Evolutionary conservation across 257 asterid genomes (phyloP).

Genomic region (Solanum dulcamara): DNA sequence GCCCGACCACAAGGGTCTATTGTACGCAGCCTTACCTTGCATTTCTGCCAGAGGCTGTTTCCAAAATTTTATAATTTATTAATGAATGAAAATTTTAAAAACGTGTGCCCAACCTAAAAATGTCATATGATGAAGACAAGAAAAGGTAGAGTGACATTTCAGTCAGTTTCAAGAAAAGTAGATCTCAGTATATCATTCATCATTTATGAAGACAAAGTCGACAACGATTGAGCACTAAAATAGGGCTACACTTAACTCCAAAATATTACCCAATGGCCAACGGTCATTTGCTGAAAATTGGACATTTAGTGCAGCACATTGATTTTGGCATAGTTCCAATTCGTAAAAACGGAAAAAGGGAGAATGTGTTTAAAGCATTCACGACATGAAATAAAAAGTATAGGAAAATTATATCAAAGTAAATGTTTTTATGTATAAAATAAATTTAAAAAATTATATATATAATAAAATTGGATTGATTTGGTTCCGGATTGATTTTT

Average conservation of each 20-base stretch:
- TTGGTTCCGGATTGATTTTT: too few species aligned
- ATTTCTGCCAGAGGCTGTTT: too few species aligned
- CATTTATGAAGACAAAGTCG: not conserved
- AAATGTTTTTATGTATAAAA: too few species aligned
- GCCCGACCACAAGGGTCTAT: too few species aligned
- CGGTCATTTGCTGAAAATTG: not conserved
- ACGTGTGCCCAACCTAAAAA: not conserved
- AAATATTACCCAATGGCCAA: not conserved
- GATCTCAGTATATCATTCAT: not conserved
- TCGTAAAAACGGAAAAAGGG: not conserved
- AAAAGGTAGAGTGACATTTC: not conserved
- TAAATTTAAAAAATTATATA: too few species aligned
- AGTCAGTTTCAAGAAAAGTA: not conserved
- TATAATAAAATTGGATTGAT: too few species aligned
- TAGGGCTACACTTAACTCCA: not conserved
- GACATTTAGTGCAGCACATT: not conserved
- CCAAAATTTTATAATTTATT: too few species aligned
- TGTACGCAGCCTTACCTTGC: too few species aligned
- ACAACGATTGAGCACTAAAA: not conserved
- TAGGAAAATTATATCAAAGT: too few species aligned
- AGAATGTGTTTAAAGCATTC: not conserved
- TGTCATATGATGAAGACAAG: not conserved
- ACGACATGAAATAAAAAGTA: too few species aligned
- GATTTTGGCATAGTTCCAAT: not conserved
- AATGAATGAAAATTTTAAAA: not conserved